Evolutionary conservation across 805 yeast genomes (phyloP).

Genomic region (Saccharomycopsis microspora): DNA sequence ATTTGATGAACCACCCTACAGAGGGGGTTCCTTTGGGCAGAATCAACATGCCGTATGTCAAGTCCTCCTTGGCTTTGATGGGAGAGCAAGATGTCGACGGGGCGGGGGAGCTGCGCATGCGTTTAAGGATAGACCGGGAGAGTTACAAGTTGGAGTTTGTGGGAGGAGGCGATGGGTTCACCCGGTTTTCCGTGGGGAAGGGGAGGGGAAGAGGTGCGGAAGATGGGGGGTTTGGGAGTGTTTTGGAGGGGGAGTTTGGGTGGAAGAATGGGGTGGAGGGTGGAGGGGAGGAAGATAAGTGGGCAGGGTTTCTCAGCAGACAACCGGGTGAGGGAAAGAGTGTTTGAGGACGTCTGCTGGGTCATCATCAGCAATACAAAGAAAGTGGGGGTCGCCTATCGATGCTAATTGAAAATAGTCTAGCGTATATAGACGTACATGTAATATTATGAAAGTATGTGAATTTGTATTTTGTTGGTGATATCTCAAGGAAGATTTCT

Average conservation of each 20-base stretch:
- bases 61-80: slow-evolving; percentile 32
- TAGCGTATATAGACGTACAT: too few relatives aligned
- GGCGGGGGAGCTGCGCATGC: slow-evolving; percentile 46
- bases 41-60: slow-evolving; percentile 70
- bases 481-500: too few relatives aligned
- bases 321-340: too few relatives aligned
- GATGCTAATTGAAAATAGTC: too few relatives aligned
- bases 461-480: too few relatives aligned
- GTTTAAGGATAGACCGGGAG: slow-evolving; percentile 68
- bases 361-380: too few relatives aligned
- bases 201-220: slow-evolving; percentile 21
- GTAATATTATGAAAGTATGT: too few relatives aligned
- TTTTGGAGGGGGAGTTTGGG: slow-evolving; percentile 43
- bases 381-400: too few relatives aligned
- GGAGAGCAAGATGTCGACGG: slow-evolving; percentile 38
- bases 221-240: slow-evolving; percentile 23
- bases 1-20: slow-evolving; percentile 91
- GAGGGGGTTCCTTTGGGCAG: slow-evolving; percentile 82
- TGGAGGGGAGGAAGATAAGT: slow-evolving; percentile 20
- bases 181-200: slow-evolving; percentile 39
- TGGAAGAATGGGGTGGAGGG: slow-evolving; percentile 40
- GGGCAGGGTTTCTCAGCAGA: not conserved
- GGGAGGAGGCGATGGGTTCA: slow-evolving; percentile 68
- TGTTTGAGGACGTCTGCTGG: too few relatives aligned
- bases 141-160: slow-evolving; percentile 77